A percentile compares a stretch with the other conserved stretches of the same genome.
Conservation (phyloP, 1,139 yeast species). For the Ogataea hybrid region DNA sequence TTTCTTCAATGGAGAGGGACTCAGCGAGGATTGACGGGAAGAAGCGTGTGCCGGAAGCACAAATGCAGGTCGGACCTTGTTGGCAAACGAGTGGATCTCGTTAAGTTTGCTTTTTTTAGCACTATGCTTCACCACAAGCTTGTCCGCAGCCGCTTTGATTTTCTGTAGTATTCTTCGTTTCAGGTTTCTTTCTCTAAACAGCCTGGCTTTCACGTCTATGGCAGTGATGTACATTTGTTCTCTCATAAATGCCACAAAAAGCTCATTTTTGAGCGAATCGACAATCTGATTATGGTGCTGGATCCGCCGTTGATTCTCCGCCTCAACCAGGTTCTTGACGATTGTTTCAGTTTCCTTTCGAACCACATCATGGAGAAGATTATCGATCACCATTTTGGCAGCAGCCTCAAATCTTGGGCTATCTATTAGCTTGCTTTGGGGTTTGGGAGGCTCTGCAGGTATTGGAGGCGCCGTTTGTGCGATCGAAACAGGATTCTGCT, state of each 20-base stretch:
- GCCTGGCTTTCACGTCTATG: conserved; percentile 36
- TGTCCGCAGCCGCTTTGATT: conserved; percentile 32
- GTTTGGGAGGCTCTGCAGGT: too few relatives aligned
- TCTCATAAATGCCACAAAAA: conserved; percentile 58
- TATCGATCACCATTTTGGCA: conserved; percentile 30
- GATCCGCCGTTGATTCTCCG: conserved; percentile 29
- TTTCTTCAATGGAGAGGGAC: not conserved
- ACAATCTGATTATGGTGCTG: conserved; percentile 35
- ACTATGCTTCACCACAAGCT: conserved; percentile 29
- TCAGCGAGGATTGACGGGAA: not conserved
- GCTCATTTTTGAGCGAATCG: conserved; percentile 42
- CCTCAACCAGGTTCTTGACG: conserved; percentile 32
- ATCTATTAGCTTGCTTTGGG: conserved; percentile 20
- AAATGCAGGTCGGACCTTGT: conserved; percentile 17
- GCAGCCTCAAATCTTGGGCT: conserved; percentile 18
- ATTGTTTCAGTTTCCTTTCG: conserved; percentile 33
- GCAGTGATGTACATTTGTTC: conserved; percentile 48
- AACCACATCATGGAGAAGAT: conserved; percentile 36
- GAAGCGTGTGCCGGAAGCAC: not conserved
- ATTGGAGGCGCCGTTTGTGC: not conserved
- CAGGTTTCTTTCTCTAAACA: conserved; percentile 25
- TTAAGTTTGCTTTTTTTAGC: conserved; percentile 40
- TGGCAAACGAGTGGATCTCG: conserved; percentile 39
- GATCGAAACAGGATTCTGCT: too few relatives aligned
- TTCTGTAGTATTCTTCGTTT: conserved; percentile 28